These are phyloP conservation scores for Myochromella boudieri DNA, from an alignment of 768 basidiomycete genomes.

Conservation along the genomic window DNA sequence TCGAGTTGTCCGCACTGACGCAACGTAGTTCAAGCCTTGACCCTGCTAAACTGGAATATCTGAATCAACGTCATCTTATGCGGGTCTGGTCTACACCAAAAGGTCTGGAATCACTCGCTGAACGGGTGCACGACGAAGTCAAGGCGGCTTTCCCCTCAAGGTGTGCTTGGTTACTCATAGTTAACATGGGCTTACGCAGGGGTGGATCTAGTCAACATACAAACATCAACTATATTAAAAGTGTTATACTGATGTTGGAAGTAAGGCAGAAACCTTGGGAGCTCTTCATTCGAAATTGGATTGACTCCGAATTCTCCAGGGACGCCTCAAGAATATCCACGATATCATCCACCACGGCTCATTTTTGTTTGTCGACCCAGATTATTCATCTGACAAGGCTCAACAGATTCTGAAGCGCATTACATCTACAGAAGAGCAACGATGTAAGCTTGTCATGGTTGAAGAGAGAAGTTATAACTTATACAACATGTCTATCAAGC, in stretches of 20 bases:
- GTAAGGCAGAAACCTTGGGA: too few species aligned
- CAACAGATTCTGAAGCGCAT: constrained; percentile 48
- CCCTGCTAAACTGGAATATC: constrained; percentile 72
- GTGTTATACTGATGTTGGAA: constrained; percentile 62
- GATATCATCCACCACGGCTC: constrained; percentile 70
- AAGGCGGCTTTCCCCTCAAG: constrained; percentile 59
- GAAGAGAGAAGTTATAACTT: constrained; percentile 7
- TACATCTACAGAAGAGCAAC: constrained; percentile 36
- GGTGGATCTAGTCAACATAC: constrained; percentile 56
- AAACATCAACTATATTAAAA: constrained; percentile 56
- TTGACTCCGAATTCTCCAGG: too few species aligned
- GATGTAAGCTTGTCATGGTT: constrained; percentile 32
- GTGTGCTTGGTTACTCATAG: constrained; percentile 35
- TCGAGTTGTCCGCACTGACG: constrained; percentile 74
- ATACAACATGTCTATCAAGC: constrained; percentile 18
- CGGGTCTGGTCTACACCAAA: constrained; percentile 47
- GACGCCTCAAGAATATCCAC: constrained; percentile 65
- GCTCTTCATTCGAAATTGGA: too few species aligned
- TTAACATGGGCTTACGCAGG: too few species aligned
- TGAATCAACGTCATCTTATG: constrained; percentile 87
- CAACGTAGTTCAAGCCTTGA: constrained; percentile 85
- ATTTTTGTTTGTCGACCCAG: constrained; percentile 78
- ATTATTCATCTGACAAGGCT: constrained; percentile 56
- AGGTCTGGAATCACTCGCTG: constrained; percentile 54
- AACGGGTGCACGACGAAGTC: constrained; percentile 51